Percentiles rank a stretch among this genome's conserved stretches.
Conservation (phyloP, 208 protist species). For the Wallacemonas sp. region DNA sequence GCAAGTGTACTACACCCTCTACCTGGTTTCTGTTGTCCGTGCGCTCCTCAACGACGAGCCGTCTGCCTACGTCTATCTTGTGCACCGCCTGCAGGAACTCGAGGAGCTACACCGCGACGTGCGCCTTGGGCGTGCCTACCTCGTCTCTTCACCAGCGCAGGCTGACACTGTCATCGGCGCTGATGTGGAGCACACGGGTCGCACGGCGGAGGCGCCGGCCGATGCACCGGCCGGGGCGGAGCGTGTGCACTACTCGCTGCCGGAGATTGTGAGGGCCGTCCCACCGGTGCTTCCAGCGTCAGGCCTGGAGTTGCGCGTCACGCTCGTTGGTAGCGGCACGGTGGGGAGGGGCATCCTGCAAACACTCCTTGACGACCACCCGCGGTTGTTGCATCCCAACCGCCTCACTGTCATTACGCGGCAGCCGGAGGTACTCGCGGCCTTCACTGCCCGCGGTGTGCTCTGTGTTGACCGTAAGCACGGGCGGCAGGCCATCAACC, state of each 20-base stretch:
- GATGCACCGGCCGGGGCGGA: background rate
- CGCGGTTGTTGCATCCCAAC: constrained; percentile 54
- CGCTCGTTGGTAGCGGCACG: constrained; percentile 61
- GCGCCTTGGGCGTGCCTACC: background rate
- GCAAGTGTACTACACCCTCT: constrained; percentile 59
- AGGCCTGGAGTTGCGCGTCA: constrained; percentile 47
- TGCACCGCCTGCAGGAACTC: constrained; percentile 30
- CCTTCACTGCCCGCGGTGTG: constrained; percentile 48
- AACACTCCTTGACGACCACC: constrained; percentile 6
- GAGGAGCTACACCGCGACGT: constrained; percentile 18
- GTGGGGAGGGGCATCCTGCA: constrained; percentile 40
- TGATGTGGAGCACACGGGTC: background rate
- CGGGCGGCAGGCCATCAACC: constrained; percentile 29
- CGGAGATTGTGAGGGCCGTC: constrained; percentile 1
- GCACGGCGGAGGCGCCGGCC: background rate
- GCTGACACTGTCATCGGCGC: background rate
- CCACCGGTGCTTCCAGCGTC: constrained; percentile 24
- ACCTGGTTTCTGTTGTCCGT: constrained; percentile 38
- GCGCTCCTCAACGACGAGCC: constrained; percentile 53
- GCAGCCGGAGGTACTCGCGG: constrained; percentile 42
- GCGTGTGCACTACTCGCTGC: background rate
- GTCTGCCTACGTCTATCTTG: constrained; percentile 46
- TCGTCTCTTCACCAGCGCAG: background rate
- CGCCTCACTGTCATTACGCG: constrained; percentile 79
- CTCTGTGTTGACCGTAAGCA: constrained; percentile 43